These are phyloP conservation scores for Colletotrichum truncatum DNA, from an alignment of 2,329 filamentous ascomycete species.

Conservation along the genomic window DNA sequence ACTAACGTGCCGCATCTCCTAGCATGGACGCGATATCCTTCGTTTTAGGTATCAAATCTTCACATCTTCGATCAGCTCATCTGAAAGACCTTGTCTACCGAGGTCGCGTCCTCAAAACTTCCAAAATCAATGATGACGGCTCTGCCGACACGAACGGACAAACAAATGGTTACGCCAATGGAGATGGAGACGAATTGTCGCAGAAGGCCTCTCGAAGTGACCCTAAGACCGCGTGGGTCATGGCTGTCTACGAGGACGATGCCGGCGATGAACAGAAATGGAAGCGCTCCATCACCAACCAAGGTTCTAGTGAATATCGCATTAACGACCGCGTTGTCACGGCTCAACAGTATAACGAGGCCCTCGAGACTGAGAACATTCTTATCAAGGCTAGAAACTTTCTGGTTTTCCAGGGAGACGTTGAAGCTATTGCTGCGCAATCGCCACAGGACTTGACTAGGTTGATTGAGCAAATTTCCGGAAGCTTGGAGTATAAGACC, in stretches of 20 bases:
- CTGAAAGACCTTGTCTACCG: slow-evolving; percentile 96
- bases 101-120: slow-evolving; percentile 89
- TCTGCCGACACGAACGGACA: slow-evolving; percentile 74
- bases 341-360: slow-evolving; percentile 92
- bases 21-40: slow-evolving; percentile 99
- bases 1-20: slow-evolving; percentile 35
- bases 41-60: slow-evolving; percentile 97
- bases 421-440: slow-evolving; percentile 95
- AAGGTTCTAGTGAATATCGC: slow-evolving; percentile 91
- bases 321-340: slow-evolving; percentile 94
- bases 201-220: slow-evolving; percentile 78
- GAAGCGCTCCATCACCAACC: slow-evolving; percentile 92
- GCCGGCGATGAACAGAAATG: slow-evolving; percentile 93
- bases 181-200: slow-evolving; percentile 65
- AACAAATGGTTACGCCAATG: slow-evolving; percentile 68
- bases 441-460: slow-evolving; percentile 93
- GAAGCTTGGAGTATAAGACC: slow-evolving; percentile 91
- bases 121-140: slow-evolving; percentile 91
- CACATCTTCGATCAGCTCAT: slow-evolving; percentile 93
- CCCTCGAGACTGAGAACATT: slow-evolving; percentile 93
- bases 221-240: slow-evolving; percentile 96
- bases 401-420: slow-evolving; percentile 97
- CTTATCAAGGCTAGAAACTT: slow-evolving; percentile 98
- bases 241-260: slow-evolving; percentile 99
- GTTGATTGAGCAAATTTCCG: slow-evolving; percentile 96